Evolutionary conservation across 1,284 basidiomycete species (phyloP).

Genomic region (Apiotrichum mycotoxinovorans): DNA sequence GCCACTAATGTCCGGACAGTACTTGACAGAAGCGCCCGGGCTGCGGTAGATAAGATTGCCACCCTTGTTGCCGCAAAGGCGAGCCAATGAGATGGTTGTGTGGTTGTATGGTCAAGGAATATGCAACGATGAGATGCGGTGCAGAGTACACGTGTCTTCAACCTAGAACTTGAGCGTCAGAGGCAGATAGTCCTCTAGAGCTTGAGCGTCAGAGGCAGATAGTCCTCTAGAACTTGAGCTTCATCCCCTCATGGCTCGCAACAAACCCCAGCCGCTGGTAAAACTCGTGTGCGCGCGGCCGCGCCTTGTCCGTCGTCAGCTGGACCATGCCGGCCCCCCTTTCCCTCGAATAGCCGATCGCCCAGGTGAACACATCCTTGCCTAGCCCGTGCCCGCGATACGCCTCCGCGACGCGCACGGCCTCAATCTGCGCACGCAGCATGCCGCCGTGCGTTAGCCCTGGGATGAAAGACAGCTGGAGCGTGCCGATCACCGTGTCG

Average conservation of each 20-base stretch:
- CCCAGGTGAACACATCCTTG: neutral
- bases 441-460: neutral
- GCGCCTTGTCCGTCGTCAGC: neutral
- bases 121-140: too few species aligned
- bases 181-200: too few species aligned
- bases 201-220: too few species aligned
- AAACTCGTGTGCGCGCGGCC: neutral
- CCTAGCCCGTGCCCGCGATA: neutral
- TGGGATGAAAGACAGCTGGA: neutral
- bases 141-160: too few species aligned
- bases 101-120: too few species aligned
- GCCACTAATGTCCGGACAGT: too few species aligned
- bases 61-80: too few species aligned
- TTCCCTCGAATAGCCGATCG: neutral
- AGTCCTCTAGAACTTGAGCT: neutral
- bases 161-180: too few species aligned
- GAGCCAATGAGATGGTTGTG: too few species aligned
- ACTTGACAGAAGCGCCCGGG: too few species aligned
- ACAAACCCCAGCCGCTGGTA: neutral
- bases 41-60: too few species aligned
- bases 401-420: neutral
- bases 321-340: neutral
- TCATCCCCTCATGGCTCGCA: constrained; percentile 1
- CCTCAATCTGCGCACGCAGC: neutral
- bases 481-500: neutral